Base-by-base conservation (phyloP, 2,329 filamentous ascomycete genomes). In the Nectriaceae sp. region DNA sequence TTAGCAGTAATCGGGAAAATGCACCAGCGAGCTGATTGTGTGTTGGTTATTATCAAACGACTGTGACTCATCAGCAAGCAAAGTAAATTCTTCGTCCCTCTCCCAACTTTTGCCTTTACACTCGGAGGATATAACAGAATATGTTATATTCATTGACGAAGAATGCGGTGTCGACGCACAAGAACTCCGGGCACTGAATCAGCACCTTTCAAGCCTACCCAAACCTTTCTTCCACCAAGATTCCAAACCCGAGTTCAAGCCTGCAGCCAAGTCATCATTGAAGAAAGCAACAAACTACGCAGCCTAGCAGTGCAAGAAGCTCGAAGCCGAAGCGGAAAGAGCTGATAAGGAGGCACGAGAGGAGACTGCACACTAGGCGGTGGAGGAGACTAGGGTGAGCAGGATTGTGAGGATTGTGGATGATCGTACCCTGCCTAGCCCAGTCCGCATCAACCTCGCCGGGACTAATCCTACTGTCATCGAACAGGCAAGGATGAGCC, bases 121-220 rank as follows among this genome's bases (percentile, higher is more conserved):
- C n/a, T n/a, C n/a, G n/a, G n/a, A n/a, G n/a, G n/a, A n/a, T n/a
- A n/a, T n/a, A n/a, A n/a, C n/a, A n/a, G n/a, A n/a, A n/a, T n/a
- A n/a, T n/a, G 55, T 62, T 15, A 66, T 67, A 6, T 66, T 65
- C 36, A 57, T 95, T 24, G 90, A 95, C 66, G 88, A 92, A 59
- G 88, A 90, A 61, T 78, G 78, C 59, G 91, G 91, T 61, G 76
- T 80, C 59, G 91, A 94, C 72, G 84, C 88, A 63, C 70, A 82
- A 60, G 69, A 79, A 81, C 83, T 55, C 75, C 80, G 57, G 90
- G 90, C 62, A 81, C 85, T 54, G 82, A 92, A 68, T 73, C 77
- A 50, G 80, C 84, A 56, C 90, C 91, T 42, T 96, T 85, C 82
- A 93, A 95, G 76, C 84, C 87, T 21, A 80, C 96, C 40, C 77